phyloP scores from a whole-genome alignment of 495 filamentous ascomycete species.

The Cairneyella variabilis region DNA sequence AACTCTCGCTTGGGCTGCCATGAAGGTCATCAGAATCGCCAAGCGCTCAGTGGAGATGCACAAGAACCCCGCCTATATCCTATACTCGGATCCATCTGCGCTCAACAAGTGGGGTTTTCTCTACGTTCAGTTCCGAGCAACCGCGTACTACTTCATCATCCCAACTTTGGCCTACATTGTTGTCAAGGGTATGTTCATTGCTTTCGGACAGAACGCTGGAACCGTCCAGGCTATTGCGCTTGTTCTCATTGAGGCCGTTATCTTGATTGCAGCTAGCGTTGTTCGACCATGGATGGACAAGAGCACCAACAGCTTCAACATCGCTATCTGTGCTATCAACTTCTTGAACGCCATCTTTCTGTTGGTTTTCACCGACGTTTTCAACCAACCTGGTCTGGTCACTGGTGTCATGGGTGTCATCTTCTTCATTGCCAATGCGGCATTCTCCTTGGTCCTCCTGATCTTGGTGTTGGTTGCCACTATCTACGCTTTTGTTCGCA shows the following conservation, averaged over 20 bases:
- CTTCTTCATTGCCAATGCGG: constrained; percentile 89
- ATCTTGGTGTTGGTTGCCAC: constrained; percentile 86
- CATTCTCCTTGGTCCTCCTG: constrained; percentile 79
- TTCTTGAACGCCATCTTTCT: constrained; percentile 88
- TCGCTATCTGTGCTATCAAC: constrained; percentile 84
- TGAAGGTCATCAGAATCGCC: constrained; percentile 86
- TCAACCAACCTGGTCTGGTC: constrained; percentile 80
- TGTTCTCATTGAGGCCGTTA: constrained; percentile 77
- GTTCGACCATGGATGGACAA: constrained; percentile 98
- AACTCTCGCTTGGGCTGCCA: constrained; percentile 81
- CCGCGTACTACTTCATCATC: constrained; percentile 94
- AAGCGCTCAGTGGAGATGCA: constrained; percentile 86
- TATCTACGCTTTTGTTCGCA: constrained; percentile 75
- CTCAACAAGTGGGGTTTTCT: constrained; percentile 99
- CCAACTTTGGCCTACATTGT: constrained; percentile 76
- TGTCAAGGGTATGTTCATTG: constrained; percentile 88
- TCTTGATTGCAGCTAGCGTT: constrained; percentile 74
- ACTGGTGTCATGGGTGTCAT: constrained; percentile 92
- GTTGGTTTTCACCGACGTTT: constrained; percentile 77
- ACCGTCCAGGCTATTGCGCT: constrained; percentile 80
- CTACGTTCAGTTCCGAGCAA: constrained; percentile 95
- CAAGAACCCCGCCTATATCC: constrained; percentile 94
- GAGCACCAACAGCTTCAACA: constrained; percentile 97
- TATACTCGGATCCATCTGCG: constrained; percentile 89
- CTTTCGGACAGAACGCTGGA: constrained; percentile 69